phyloP scores from a whole-genome alignment of 2,329 filamentous ascomycete species.

The Teratosphaeria zuluensis region DNA sequence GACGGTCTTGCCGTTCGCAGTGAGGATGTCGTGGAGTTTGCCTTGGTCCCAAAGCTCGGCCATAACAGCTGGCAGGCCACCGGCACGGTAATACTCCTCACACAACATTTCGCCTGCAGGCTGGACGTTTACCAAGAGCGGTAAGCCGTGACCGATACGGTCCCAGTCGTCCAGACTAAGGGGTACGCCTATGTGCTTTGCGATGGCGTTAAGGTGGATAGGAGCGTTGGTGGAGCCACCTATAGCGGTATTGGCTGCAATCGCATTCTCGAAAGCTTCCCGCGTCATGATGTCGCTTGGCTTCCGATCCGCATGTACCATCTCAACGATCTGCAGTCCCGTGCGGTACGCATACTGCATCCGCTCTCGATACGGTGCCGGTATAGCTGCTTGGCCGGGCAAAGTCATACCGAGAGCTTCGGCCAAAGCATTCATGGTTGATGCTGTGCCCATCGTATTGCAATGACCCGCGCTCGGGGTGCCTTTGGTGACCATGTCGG shows the following conservation, averaged over 20 bases:
- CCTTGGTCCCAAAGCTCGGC: slow-evolving; percentile 43
- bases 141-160: slow-evolving; percentile 39
- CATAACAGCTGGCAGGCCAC: slow-evolving; percentile 44
- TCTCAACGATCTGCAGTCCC: slow-evolving; percentile 23
- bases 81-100: slow-evolving; percentile 46
- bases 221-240: slow-evolving; percentile 49
- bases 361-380: slow-evolving; percentile 21
- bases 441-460: slow-evolving; percentile 25
- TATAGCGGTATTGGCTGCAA: slow-evolving; percentile 46
- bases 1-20: slow-evolving; percentile 39
- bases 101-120: slow-evolving; percentile 45
- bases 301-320: slow-evolving; percentile 21
- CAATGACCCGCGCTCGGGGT: slow-evolving; percentile 22
- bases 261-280: slow-evolving; percentile 47
- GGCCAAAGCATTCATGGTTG: slow-evolving; percentile 24
- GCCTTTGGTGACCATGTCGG: slow-evolving; percentile 19
- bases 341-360: slow-evolving; percentile 23
- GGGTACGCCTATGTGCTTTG: slow-evolving; percentile 44
- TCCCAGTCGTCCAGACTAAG: slow-evolving; percentile 48
- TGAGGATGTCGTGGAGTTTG: slow-evolving; percentile 37
- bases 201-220: slow-evolving; percentile 47
- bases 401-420: slow-evolving; percentile 24
- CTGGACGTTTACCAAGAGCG: slow-evolving; percentile 46
- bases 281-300: slow-evolving; percentile 48
- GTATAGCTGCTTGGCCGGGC: slow-evolving; percentile 20